Conservation (phyloP, 768 basidiomycete species). For the Tulasnella sp. region DNA sequence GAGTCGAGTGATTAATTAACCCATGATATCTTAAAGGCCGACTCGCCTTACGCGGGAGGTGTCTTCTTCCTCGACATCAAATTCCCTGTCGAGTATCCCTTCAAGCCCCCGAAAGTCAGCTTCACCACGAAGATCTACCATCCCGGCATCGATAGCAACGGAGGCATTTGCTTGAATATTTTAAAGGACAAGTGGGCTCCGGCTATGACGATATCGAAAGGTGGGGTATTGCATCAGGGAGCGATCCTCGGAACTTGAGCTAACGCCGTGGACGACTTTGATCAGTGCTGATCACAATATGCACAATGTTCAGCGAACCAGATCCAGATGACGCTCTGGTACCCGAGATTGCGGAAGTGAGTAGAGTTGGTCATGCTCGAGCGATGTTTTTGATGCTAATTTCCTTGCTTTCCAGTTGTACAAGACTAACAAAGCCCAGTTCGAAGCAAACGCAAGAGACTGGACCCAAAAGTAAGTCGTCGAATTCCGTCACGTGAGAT, state of each 20-base stretch:
- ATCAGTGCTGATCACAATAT: conserved; percentile 91
- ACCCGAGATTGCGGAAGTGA: conserved; percentile 88
- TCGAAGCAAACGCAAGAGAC: conserved; percentile 96
- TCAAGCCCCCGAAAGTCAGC: conserved; percentile 99
- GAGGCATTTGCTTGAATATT: conserved; percentile 97
- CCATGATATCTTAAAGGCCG: conserved; percentile 55
- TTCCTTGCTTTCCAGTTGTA: conserved; percentile 52
- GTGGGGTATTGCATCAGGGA: conserved; percentile 45
- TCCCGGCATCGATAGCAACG: conserved; percentile 99
- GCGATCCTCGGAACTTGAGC: background rate
- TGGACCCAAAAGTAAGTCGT: conserved; percentile 97
- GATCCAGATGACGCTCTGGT: conserved; percentile 99
- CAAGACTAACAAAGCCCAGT: conserved; percentile 96
- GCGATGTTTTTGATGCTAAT: background rate
- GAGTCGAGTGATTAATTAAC: background rate
- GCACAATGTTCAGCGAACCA: conserved; percentile 98
- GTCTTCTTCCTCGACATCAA: conserved; percentile 96
- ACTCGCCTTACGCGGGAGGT: conserved; percentile 97
- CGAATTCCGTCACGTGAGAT: background rate
- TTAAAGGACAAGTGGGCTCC: conserved; percentile 99
- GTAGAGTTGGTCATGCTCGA: conserved; percentile 24
- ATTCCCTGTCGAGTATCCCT: conserved; percentile 97
- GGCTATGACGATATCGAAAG: conserved; percentile 97
- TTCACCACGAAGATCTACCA: conserved; percentile 94
- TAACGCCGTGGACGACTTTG: background rate